These are phyloP conservation scores for Rhazya stricta DNA, from an alignment of 257 asterid species.

Conservation along the genomic window DNA sequence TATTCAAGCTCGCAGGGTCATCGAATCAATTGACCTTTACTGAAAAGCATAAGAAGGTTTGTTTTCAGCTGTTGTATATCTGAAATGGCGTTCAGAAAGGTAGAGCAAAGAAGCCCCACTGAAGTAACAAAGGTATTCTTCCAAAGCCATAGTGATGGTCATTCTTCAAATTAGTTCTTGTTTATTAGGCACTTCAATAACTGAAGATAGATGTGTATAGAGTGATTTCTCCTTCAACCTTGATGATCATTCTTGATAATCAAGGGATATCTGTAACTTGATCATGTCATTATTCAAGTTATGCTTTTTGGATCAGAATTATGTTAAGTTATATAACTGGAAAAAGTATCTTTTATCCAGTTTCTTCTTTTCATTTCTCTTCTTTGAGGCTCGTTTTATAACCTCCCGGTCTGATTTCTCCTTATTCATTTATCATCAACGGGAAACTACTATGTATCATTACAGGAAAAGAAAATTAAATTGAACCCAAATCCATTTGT, in stretches of 20 bases:
- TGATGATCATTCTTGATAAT: neutral
- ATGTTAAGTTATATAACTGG: no score
- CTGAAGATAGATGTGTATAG: neutral
- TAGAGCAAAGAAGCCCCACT: neutral
- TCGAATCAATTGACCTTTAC: slow-evolving; percentile 80
- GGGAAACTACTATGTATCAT: no score
- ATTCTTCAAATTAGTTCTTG: neutral
- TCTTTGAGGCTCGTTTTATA: no score
- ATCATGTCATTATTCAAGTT: neutral
- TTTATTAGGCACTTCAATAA: neutral
- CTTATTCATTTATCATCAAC: no score
- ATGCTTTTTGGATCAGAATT: neutral
- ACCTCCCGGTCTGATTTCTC: no score
- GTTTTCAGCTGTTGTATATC: neutral
- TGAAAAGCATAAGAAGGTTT: slow-evolving; percentile 17
- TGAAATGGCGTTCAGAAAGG: neutral
- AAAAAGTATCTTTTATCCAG: no score
- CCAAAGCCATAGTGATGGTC: neutral
- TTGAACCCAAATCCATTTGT: no score
- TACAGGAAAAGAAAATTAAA: no score
- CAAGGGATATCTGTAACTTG: neutral
- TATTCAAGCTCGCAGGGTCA: slow-evolving; percentile 79
- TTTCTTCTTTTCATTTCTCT: no score
- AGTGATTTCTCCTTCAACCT: neutral
- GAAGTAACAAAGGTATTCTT: neutral